Conservation (phyloP, 352 stramenopile genomes). For the Globisporangium cystogenes region DNA sequence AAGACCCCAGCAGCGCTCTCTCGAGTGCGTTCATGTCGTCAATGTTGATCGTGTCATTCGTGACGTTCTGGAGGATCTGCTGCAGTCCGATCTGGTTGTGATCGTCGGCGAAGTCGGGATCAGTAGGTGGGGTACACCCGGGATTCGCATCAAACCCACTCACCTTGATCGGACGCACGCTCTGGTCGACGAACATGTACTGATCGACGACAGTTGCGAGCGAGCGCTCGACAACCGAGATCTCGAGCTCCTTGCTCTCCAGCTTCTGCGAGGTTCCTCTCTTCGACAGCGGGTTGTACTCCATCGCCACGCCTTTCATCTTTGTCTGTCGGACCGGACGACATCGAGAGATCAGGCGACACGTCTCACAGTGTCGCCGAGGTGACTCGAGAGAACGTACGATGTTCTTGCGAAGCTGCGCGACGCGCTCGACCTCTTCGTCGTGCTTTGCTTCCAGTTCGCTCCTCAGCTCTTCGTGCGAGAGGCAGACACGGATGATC, state of each 20-base stretch:
- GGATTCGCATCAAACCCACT: not conserved
- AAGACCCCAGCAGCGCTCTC: slow-evolving; percentile 45
- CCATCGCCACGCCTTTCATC: slow-evolving; percentile 35
- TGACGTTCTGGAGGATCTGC: slow-evolving; percentile 76
- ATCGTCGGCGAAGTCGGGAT: not conserved
- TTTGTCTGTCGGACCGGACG: slow-evolving; percentile 20
- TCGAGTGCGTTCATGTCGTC: slow-evolving; percentile 62
- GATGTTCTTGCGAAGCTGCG: slow-evolving; percentile 47
- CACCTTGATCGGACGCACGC: slow-evolving; percentile 73
- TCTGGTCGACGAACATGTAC: slow-evolving; percentile 82
- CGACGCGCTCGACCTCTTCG: slow-evolving; percentile 48
- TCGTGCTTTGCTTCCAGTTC: slow-evolving; percentile 64
- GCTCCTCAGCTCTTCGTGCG: slow-evolving; percentile 60
- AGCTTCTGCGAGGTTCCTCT: slow-evolving; percentile 56
- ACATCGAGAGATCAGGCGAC: not conserved
- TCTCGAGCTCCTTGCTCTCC: slow-evolving; percentile 65
- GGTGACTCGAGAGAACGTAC: slow-evolving; percentile 19
- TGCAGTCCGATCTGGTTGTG: slow-evolving; percentile 61
- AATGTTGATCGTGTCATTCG: slow-evolving; percentile 58
- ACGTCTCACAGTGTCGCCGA: not conserved
- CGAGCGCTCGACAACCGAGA: slow-evolving; percentile 48
- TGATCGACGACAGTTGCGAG: slow-evolving; percentile 72
- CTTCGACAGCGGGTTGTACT: slow-evolving; percentile 57
- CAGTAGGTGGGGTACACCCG: not conserved
- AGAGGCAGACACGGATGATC: slow-evolving; percentile 59